Percentiles rank a stretch among this genome's conserved stretches.
These are phyloP conservation scores for Trichoderma virens DNA, from an alignment of 495 filamentous ascomycete species.

Conservation along the genomic window DNA sequence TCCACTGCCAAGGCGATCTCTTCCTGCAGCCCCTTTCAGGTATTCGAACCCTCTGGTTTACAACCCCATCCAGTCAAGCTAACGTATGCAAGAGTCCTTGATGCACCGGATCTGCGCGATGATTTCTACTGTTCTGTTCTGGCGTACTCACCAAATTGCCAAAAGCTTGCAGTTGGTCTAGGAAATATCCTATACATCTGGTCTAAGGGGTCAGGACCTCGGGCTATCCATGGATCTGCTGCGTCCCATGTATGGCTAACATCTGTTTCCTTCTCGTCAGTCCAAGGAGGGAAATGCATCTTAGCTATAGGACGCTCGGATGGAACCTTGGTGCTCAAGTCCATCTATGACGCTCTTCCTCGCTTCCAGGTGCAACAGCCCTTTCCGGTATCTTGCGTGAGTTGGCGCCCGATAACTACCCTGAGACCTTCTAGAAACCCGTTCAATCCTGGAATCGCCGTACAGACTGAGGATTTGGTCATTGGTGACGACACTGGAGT, in stretches of 20 bases:
- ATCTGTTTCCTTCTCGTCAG: conserved; percentile 80
- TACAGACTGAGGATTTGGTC: conserved; percentile 69
- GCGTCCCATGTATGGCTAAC: conserved; percentile 48
- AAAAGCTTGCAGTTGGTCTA: conserved; percentile 79
- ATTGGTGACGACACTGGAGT: conserved; percentile 83
- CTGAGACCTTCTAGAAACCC: conserved; percentile 31
- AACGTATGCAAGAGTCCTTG: conserved; percentile 52
- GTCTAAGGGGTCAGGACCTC: conserved; percentile 57
- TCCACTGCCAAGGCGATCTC: conserved; percentile 22
- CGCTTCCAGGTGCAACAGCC: conserved; percentile 70
- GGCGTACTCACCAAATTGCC: conserved; percentile 67
- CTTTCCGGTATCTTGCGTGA: conserved; percentile 65
- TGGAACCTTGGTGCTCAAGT: conserved; percentile 47
- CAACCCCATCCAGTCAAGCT: conserved; percentile 16
- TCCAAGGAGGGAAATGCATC: conserved; percentile 66
- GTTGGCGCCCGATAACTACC: conserved; percentile 51
- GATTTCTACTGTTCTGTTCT: conserved; percentile 94
- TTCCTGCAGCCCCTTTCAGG: conserved; percentile 73
- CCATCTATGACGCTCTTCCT: conserved; percentile 41
- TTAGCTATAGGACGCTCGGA: conserved; percentile 77
- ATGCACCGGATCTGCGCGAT: conserved; percentile 80
- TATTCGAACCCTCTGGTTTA: conserved; percentile 28
- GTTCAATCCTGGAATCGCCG: conserved; percentile 25
- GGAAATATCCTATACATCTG: conserved; percentile 76
- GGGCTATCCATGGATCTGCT: conserved; percentile 38